Conservation (phyloP, 2,329 filamentous ascomycete genomes). For the Nothopassalora personata region DNA sequence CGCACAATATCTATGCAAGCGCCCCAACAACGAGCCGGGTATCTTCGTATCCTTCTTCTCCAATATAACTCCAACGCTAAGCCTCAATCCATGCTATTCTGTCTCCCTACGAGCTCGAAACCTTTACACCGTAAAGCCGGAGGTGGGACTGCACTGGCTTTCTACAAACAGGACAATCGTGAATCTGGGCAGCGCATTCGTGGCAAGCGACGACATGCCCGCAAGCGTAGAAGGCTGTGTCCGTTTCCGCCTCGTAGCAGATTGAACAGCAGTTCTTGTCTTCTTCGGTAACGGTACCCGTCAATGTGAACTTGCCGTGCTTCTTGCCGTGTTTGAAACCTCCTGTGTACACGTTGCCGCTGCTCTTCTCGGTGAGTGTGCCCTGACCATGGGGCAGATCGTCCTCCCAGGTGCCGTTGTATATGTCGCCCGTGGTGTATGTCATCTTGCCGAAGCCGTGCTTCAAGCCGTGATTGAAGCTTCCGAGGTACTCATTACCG, state of each 20-base stretch:
- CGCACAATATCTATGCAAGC: background rate
- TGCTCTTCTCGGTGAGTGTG: conserved; percentile 47
- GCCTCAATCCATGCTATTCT: background rate
- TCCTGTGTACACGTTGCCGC: conserved; percentile 57
- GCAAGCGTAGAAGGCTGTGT: conserved; percentile 58
- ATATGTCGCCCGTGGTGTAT: conserved; percentile 58
- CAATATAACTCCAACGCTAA: background rate
- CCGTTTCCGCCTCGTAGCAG: conserved; percentile 56
- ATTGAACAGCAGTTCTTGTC: conserved; percentile 56
- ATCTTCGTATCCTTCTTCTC: conserved; percentile 1
- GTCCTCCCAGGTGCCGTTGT: conserved; percentile 53
- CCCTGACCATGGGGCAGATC: conserved; percentile 59
- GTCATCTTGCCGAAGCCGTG: conserved; percentile 54
- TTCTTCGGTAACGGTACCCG: conserved; percentile 58
- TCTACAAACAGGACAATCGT: conserved; percentile 57
- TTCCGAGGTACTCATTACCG: conserved; percentile 53
- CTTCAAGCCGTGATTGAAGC: conserved; percentile 49
- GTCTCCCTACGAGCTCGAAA: conserved; percentile 5
- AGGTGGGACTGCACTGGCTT: conserved; percentile 53
- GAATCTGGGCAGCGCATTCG: conserved; percentile 54
- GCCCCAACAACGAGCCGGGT: background rate
- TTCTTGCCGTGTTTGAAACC: conserved; percentile 57
- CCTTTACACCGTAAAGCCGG: conserved; percentile 46
- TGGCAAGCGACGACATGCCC: conserved; percentile 59
- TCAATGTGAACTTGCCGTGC: conserved; percentile 57